Percentiles rank a stretch among this genome's conserved stretches.
Evolutionary conservation across 352 stramenopile species (phyloP).

Genomic region (Phytophthora hybrid): DNA sequence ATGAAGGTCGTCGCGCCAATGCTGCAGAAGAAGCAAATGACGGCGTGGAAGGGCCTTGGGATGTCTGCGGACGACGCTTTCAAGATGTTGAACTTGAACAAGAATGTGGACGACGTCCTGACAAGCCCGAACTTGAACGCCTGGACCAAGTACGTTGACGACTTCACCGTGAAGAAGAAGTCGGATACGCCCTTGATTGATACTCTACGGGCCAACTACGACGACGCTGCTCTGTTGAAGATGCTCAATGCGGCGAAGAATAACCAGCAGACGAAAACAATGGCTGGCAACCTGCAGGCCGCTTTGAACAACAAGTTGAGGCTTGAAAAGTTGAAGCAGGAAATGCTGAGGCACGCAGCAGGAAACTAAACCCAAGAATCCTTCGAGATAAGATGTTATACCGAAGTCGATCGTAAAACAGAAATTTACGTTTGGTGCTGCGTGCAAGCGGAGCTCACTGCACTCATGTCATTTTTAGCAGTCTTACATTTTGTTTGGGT

Average conservation of each 20-base stretch:
- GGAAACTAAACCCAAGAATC: background rate
- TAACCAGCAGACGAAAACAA: background rate
- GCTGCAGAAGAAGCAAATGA: background rate
- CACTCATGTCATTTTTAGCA: too few species aligned
- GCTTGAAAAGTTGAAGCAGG: background rate
- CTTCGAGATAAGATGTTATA: background rate
- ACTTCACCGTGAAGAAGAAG: slow-evolving; percentile 1
- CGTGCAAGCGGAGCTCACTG: background rate
- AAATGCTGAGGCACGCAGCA: background rate
- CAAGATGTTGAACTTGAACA: background rate
- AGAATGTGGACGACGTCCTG: background rate
- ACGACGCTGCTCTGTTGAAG: slow-evolving; percentile 1
- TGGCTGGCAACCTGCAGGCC: background rate
- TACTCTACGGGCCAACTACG: background rate
- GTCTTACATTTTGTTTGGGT: too few species aligned
- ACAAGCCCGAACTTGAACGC: background rate
- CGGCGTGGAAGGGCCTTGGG: background rate
- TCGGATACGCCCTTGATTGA: background rate
- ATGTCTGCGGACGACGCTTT: background rate
- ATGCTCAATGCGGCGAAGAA: slow-evolving; percentile 8
- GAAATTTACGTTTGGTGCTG: background rate
- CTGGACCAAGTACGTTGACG: slow-evolving; percentile 9
- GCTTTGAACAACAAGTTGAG: background rate
- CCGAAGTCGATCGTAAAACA: background rate
- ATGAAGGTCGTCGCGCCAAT: background rate